Evolutionary conservation across 208 protist species (phyloP).

Genomic region (Leishmania lainsoni): DNA sequence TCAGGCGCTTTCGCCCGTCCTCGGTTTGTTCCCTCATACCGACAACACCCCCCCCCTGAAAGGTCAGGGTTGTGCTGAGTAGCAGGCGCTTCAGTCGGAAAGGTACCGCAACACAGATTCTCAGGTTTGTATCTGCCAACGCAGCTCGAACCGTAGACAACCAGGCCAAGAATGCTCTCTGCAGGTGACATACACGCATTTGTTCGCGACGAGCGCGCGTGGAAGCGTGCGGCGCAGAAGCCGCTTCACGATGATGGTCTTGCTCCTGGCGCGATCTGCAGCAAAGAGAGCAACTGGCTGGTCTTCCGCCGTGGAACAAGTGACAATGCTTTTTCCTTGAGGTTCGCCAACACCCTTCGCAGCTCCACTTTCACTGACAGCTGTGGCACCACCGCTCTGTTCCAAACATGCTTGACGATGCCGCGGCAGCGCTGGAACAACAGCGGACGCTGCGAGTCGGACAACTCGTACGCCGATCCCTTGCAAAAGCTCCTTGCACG

Average conservation of each 20-base stretch:
- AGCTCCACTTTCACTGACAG: not conserved
- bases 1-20: not conserved
- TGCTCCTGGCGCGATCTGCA: not conserved
- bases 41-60: not conserved
- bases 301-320: slow-evolving; percentile 54
- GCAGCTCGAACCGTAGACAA: not conserved
- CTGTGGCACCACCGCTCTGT: slow-evolving; percentile 4
- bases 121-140: not conserved
- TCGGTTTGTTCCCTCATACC: not conserved
- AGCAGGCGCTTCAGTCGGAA: not conserved
- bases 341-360: slow-evolving; percentile 41
- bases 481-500: slow-evolving; percentile 21
- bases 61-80: not conserved
- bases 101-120: not conserved
- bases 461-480: slow-evolving; percentile 3
- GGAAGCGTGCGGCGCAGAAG: slow-evolving; percentile 46
- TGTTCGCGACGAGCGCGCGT: slow-evolving; percentile 51
- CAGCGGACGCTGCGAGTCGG: slow-evolving; percentile 5
- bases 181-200: slow-evolving; percentile 38
- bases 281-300: slow-evolving; percentile 34
- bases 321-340: slow-evolving; percentile 41
- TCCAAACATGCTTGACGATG: not conserved
- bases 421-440: slow-evolving; percentile 15
- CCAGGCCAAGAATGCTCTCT: slow-evolving; percentile 6
- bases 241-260: not conserved